Evolutionary conservation across 2,329 filamentous ascomycete species (phyloP), one percentile per base, ranked within the genome.

Genomic region (Acrocalymma vagum): DNA sequence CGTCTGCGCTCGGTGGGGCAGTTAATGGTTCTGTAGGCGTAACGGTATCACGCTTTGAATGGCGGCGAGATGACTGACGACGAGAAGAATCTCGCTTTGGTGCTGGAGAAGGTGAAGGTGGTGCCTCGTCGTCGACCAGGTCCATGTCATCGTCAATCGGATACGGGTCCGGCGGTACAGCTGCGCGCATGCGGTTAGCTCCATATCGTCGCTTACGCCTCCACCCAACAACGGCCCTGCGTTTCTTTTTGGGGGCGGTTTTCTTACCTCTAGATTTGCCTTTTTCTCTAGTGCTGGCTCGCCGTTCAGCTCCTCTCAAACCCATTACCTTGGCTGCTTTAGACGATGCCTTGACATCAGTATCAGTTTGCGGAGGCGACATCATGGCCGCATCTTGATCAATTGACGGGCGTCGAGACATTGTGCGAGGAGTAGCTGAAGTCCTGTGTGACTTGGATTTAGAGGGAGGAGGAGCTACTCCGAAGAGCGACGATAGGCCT

Each of bases 321-420:
- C 74, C 91, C 83, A 94, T 83, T 36, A 93, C 71, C 69, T 85
- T 91, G 21, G 89, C 88, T 18, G 89, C 90, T 69, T 95, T 95
- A 29, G 83, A 79, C 6, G 85, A 80, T 62, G 90, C 79, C 35
- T 82, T 80, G 27, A 78, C 53, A 33, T 72, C 69, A 11, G 65
- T 73, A 21, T 87, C 82, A 20, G 91, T 89, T 2, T 86, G 83
- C 7, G 88, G 87, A 3, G 89, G 88, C 14, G 88, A 89, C 29
- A 82, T 78, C 45, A 92, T 74, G 6, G 84, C 87, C 48, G 77
- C 77, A 18, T 79, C 76, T 47, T 84, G 80, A 37, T 90, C 87
- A 11, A 87, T 70, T 1, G 89, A 87, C 48, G 85, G 78, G 24
- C 86, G 85, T 40, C 87, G 81, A 37, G 88, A 86, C 37, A 77